A percentile compares a stretch with the other conserved stretches of the same genome.
Evolutionary conservation across 306 rosid genomes (phyloP).

Genomic region (Medicago lupulina): DNA sequence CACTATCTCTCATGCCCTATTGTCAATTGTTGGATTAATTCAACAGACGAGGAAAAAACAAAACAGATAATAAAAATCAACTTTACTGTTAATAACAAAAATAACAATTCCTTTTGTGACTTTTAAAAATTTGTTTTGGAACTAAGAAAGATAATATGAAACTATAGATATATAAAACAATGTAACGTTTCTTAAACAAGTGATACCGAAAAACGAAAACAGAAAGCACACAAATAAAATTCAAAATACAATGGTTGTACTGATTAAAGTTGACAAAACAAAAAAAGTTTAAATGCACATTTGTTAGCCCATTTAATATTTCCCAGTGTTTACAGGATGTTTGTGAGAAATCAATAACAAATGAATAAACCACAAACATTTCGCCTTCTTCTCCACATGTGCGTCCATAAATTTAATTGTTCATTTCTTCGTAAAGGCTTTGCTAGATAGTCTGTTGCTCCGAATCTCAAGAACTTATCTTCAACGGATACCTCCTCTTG

Average conservation of each 20-base stretch:
- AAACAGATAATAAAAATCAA: too few relatives aligned
- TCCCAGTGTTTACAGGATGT: constrained; percentile 12
- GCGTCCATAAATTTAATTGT: constrained; percentile 95
- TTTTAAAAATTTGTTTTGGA: too few relatives aligned
- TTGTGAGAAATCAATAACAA: not conserved
- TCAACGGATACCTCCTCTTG: constrained; percentile 90
- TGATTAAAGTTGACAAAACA: constrained; percentile 10
- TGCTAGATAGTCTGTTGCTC: constrained; percentile 98
- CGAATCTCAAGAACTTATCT: constrained; percentile 94
- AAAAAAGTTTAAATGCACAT: constrained; percentile 7
- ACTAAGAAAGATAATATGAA: too few relatives aligned
- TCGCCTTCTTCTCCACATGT: constrained; percentile 99
- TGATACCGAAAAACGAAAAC: not conserved
- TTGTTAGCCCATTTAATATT: constrained; percentile 7
- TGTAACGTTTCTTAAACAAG: not conserved
- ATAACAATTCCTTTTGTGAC: too few relatives aligned
- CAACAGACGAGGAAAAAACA: too few relatives aligned
- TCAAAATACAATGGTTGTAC: not conserved
- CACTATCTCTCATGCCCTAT: too few relatives aligned
- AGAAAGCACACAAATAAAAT: too few relatives aligned
- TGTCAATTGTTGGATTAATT: too few relatives aligned
- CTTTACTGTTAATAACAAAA: too few relatives aligned
- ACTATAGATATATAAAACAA: not conserved
- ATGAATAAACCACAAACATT: constrained; percentile 67
- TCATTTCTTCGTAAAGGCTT: constrained; percentile 98